Percentiles rank a stretch among this genome's conserved stretches.
Conservation (phyloP, 257 asterid genomes). For the Capsicum baccatum region DNA sequence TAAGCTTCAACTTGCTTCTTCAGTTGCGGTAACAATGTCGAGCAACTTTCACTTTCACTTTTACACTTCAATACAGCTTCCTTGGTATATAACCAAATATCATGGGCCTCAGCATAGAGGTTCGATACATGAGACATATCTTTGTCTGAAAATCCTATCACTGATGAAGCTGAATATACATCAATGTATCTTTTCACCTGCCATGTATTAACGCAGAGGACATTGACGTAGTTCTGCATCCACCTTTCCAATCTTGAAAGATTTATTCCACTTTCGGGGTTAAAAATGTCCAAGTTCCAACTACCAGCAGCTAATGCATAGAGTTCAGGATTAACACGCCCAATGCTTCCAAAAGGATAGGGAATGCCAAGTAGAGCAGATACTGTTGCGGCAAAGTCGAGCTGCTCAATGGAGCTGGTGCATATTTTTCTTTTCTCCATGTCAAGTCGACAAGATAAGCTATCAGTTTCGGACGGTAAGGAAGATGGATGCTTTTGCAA, state of each 20-base stretch:
- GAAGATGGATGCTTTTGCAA: constrained; percentile 61
- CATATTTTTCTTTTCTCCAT: constrained; percentile 66
- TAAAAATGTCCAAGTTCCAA: constrained; percentile 48
- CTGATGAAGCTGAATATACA: constrained; percentile 89
- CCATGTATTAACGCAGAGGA: constrained; percentile 95
- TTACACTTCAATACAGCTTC: constrained; percentile 46
- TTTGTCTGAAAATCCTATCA: constrained; percentile 88
- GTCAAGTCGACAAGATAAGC: constrained; percentile 63
- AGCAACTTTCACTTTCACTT: constrained; percentile 43
- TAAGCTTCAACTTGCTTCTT: constrained; percentile 72
- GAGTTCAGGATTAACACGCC: constrained; percentile 82
- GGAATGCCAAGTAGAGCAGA: constrained; percentile 92
- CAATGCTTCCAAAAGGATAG: constrained; percentile 97
- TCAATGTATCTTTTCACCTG: constrained; percentile 98
- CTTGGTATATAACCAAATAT: constrained; percentile 65
- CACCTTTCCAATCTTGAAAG: constrained; percentile 54
- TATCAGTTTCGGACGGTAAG: constrained; percentile 47
- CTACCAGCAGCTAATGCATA: constrained; percentile 75
- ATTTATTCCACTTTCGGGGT: constrained; percentile 41
- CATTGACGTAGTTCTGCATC: constrained; percentile 76
- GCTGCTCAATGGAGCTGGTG: constrained; percentile 79
- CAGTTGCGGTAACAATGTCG: constrained; percentile 45
- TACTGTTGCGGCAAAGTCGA: constrained; percentile 86
- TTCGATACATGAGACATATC: constrained; percentile 70
- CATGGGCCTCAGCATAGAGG: constrained; percentile 76